These are phyloP conservation scores for Thalassiosira hispida DNA, from an alignment of 352 stramenopile species.

Conservation along the genomic window DNA sequence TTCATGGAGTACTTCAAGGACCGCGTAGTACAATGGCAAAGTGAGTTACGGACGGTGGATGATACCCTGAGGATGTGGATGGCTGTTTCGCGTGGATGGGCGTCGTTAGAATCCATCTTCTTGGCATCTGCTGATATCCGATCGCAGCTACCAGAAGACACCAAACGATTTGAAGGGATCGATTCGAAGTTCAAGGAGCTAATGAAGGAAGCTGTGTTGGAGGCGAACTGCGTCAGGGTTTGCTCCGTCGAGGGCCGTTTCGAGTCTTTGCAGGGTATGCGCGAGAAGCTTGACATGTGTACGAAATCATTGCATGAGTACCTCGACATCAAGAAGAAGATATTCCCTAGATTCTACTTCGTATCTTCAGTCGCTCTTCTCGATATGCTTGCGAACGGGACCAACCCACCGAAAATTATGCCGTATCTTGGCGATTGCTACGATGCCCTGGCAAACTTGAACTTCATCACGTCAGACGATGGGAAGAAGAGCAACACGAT, in stretches of 20 bases:
- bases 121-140: constrained; percentile 92
- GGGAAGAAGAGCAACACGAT: constrained; percentile 81
- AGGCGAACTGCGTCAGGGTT: constrained; percentile 76
- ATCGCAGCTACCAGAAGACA: constrained; percentile 90
- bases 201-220: constrained; percentile 85
- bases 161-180: constrained; percentile 88
- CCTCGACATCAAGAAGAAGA: constrained; percentile 95
- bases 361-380: constrained; percentile 93
- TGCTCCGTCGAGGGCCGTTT: constrained; percentile 88
- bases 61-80: constrained; percentile 91
- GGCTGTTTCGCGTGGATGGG: constrained; percentile 90
- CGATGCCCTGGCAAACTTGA: constrained; percentile 90
- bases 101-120: constrained; percentile 94
- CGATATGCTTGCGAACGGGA: constrained; percentile 95
- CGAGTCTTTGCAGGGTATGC: constrained; percentile 86
- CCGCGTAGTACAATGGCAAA: constrained; percentile 94
- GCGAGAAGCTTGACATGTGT: constrained; percentile 92
- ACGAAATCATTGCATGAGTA: constrained; percentile 96
- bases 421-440: constrained; percentile 97
- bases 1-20: constrained; percentile 96
- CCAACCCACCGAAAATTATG: constrained; percentile 97
- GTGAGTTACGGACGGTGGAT: constrained; percentile 91
- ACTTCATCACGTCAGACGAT: constrained; percentile 76
- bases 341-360: constrained; percentile 97
- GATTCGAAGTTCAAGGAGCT: constrained; percentile 87